Percentiles rank a stretch among this genome's conserved stretches.
These are phyloP conservation scores for Penicillium carneum DNA, from an alignment of 2,329 filamentous ascomycete genomes.

Conservation along the genomic window DNA sequence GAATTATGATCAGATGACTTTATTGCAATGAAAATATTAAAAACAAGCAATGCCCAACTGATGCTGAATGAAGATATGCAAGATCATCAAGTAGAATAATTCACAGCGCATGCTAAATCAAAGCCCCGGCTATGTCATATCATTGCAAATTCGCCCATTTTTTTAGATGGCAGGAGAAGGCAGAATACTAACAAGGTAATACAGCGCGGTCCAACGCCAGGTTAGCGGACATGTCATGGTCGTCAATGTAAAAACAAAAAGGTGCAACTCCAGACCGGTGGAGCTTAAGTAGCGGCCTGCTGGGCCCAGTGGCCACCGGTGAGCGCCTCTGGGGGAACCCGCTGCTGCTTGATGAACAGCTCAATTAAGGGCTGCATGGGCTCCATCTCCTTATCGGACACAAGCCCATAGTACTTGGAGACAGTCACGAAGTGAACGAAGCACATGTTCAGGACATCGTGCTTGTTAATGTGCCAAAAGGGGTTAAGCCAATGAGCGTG, in stretches of 20 bases:
- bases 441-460: constrained; percentile 80
- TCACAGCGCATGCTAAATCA: constrained; percentile 49
- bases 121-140: constrained; percentile 36
- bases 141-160: constrained; percentile 32
- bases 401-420: constrained; percentile 79
- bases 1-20: constrained; percentile 13
- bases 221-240: constrained; percentile 42
- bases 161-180: constrained; percentile 29
- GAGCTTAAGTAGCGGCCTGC: constrained; percentile 42
- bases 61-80: constrained; percentile 30
- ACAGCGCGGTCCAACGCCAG: constrained; percentile 45
- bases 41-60: constrained; percentile 21
- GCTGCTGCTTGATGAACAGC: constrained; percentile 86
- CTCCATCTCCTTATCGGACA: constrained; percentile 88
- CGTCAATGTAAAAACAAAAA: constrained; percentile 28
- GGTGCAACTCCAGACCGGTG: constrained; percentile 25
- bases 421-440: constrained; percentile 86
- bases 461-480: constrained; percentile 78
- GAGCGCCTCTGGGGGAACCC: constrained; percentile 74
- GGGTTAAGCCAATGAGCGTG: constrained; percentile 90
- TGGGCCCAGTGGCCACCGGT: constrained; percentile 54
- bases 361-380: constrained; percentile 95
- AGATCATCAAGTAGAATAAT: constrained; percentile 35
- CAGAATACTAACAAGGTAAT: constrained; percentile 35
- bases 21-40: constrained; percentile 6